Base-by-base conservation (phyloP, 176 grass and related monocot genomes). In the Lolium multiflorum region DNA sequence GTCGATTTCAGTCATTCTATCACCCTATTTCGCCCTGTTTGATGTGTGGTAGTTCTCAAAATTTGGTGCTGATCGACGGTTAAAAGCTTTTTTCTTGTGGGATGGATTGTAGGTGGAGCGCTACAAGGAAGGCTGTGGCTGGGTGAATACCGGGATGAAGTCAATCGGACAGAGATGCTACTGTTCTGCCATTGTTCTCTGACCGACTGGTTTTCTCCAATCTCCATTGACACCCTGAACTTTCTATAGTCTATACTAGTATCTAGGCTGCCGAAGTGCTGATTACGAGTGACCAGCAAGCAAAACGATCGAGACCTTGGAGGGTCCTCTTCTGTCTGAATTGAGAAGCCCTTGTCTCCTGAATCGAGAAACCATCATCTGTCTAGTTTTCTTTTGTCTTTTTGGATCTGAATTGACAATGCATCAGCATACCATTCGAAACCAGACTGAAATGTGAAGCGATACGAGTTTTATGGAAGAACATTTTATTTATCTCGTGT, bases 61-160 rank as follows among this genome's bases (percentile, higher is more conserved):
- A 37, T 58, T 80, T 22, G 63, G 9, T 47, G 8, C 0, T 21
- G 38, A 44, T 25, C 44, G 76, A 44, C 11, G 56, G 41, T 50
- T 22, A 1, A 35, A 50, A 35, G 2, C 31, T 22, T n/a, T 28
- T 4, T 24, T 67, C 63, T 25, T 78, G 21, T 80, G 60, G 43
- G 58, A 11, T 37, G n/a, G 22, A 71, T 39, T 84, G 64, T 60
- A 95, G 93, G 89, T 95, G 88, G 96, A 98, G 46, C 86, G 74
- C 72, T 98, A 91, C 77, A 80, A 75, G 82, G 93, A 94, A 81
- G 93, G 93, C 11, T 76, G 41, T 50, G 86, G 88, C 0, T 98
- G 93, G 91, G 85, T 81, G 79, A 80, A 83, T 6, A 91, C 86
- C 0, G 91, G 81, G 11, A 22, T 89, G 62, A 95, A 85, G 75